Conservation (phyloP, 208 protist genomes). For the Acanthamoeba healyi region DNA sequence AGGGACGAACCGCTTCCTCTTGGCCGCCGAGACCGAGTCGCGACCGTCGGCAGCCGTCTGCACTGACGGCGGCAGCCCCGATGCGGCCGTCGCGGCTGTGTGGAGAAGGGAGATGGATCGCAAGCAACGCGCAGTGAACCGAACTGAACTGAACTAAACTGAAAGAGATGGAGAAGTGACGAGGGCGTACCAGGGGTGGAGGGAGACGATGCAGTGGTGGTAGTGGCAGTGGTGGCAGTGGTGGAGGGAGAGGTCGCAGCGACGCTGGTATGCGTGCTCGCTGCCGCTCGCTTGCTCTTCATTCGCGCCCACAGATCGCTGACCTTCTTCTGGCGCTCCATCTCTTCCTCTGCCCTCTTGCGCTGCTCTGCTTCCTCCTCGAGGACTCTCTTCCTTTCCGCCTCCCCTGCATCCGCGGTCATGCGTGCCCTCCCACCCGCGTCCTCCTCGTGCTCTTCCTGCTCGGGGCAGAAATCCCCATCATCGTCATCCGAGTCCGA, state of each 20-base stretch:
- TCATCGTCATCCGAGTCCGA: conserved; percentile 97
- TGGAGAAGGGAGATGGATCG: background rate
- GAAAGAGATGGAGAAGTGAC: no score
- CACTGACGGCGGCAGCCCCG: no score
- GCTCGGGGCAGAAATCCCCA: conserved; percentile 89
- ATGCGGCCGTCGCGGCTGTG: background rate
- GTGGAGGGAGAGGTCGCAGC: background rate
- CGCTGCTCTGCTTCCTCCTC: conserved; percentile 28
- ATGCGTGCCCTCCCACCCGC: no score
- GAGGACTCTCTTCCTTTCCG: background rate
- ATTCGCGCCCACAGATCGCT: conserved; percentile 63
- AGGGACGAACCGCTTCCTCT: conserved; percentile 7
- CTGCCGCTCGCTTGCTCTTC: conserved; percentile 31
- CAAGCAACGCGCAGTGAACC: no score
- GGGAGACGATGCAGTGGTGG: background rate
- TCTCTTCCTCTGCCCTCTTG: conserved; percentile 32
- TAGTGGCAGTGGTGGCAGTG: background rate
- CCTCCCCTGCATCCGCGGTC: background rate
- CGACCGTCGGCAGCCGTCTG: background rate
- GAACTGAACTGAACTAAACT: no score
- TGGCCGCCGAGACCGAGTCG: background rate
- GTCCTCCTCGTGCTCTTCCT: background rate
- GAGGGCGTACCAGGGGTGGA: background rate
- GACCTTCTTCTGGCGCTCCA: conserved; percentile 50
- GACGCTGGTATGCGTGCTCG: no score